A percentile compares a stretch with the other conserved stretches of the same genome.
Evolutionary conservation across 345 rosid species (phyloP).

Genomic region (Ailanthus altissimus): DNA sequence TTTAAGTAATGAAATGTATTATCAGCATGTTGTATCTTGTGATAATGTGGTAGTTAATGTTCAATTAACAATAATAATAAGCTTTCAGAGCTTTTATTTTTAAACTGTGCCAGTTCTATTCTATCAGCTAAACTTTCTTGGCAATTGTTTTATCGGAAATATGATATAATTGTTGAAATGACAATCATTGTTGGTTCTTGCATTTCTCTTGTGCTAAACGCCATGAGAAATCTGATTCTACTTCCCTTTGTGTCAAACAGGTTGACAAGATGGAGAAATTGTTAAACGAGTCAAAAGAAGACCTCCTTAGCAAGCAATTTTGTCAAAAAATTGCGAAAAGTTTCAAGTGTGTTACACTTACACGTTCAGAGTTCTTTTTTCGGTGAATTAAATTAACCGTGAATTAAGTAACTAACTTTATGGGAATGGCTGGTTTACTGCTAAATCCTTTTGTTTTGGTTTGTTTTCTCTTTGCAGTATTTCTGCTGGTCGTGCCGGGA

Average conservation of each 20-base stretch:
- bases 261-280: constrained; percentile 61
- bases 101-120: background rate
- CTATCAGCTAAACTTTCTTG: background rate
- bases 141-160: background rate
- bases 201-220: constrained; percentile 7
- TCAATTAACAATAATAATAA: background rate
- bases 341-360: constrained; percentile 47
- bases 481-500: constrained; percentile 73
- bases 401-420: background rate
- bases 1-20: background rate
- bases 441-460: constrained; percentile 19
- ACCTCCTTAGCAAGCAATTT: constrained; percentile 43
- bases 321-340: constrained; percentile 56
- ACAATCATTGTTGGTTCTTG: background rate
- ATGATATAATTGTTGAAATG: constrained; percentile 2
- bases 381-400: background rate
- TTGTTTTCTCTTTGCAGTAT: constrained; percentile 38
- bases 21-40: background rate
- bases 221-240: background rate
- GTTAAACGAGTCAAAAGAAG: constrained; percentile 33
- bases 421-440: background rate
- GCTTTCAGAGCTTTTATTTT: background rate
- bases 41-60: background rate
- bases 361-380: background rate
- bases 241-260: constrained; percentile 24